Conservation (phyloP, 75 land plant species). For the Larix kaempferi region DNA sequence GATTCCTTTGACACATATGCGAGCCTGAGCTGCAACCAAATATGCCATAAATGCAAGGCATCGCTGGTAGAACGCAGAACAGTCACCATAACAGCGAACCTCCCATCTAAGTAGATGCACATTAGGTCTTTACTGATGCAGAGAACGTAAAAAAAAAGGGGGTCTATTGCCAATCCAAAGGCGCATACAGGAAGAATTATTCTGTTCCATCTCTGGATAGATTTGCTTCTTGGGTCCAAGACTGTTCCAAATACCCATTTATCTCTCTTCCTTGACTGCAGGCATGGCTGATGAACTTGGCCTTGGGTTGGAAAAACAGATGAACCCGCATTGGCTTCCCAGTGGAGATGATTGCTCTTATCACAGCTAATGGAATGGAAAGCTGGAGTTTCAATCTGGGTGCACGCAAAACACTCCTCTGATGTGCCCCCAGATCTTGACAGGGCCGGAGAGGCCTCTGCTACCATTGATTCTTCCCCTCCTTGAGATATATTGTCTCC, state of each 20-base stretch:
- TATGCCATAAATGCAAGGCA: constrained; percentile 58
- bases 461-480: too few relatives aligned
- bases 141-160: constrained; percentile 79
- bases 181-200: constrained; percentile 61
- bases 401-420: constrained; percentile 76
- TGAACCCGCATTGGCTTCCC: constrained; percentile 73
- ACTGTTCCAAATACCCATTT: constrained; percentile 50
- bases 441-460: too few relatives aligned
- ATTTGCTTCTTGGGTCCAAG: constrained; percentile 74
- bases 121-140: constrained; percentile 42
- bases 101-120: constrained; percentile 69
- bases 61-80: constrained; percentile 66
- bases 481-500: too few relatives aligned
- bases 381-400: constrained; percentile 58
- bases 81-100: constrained; percentile 58
- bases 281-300: constrained; percentile 18
- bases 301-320: constrained; percentile 29
- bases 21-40: constrained; percentile 83
- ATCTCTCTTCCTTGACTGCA: background rate
- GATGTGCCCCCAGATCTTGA: background rate
- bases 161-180: constrained; percentile 70
- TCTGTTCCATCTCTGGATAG: constrained; percentile 69
- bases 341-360: constrained; percentile 41
- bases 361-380: constrained; percentile 85
- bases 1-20: constrained; percentile 87